Evolutionary conservation across 2,329 filamentous ascomycete species (phyloP).

Genomic region (Zarea fungicola): DNA sequence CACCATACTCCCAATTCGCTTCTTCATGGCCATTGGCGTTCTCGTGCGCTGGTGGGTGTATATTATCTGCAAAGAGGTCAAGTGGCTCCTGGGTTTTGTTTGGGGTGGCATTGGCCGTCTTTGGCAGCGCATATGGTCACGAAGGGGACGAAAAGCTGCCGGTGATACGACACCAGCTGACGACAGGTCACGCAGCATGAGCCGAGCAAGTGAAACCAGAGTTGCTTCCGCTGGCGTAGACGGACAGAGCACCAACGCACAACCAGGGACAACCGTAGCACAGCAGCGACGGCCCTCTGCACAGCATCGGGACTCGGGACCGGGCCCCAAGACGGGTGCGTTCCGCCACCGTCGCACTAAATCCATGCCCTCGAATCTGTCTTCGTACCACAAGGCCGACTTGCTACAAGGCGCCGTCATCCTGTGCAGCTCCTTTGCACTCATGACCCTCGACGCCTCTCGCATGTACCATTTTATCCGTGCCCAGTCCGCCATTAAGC

Average conservation of each 20-base stretch:
- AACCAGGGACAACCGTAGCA: constrained; percentile 1
- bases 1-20: constrained; percentile 87
- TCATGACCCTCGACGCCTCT: constrained; percentile 91
- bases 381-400: constrained; percentile 90
- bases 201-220: constrained; percentile 26
- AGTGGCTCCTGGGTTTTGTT: constrained; percentile 69
- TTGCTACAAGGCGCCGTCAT: constrained; percentile 87
- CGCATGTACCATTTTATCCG: constrained; percentile 98
- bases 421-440: constrained; percentile 72
- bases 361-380: constrained; percentile 77
- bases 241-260: not conserved
- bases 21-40: constrained; percentile 73
- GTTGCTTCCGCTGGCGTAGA: constrained; percentile 12
- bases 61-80: constrained; percentile 64
- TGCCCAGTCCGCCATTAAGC: constrained; percentile 92
- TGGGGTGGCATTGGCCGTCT: constrained; percentile 74
- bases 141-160: constrained; percentile 31
- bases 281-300: constrained; percentile 16
- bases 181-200: constrained; percentile 36
- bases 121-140: constrained; percentile 56
- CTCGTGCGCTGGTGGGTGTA: constrained; percentile 73
- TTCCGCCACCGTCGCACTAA: constrained; percentile 67
- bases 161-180: constrained; percentile 30
- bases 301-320: constrained; percentile 19
- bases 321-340: constrained; percentile 28